phyloP scores from a whole-genome alignment of 129 eudicot species.

The Dittrichia graveolens region DNA sequence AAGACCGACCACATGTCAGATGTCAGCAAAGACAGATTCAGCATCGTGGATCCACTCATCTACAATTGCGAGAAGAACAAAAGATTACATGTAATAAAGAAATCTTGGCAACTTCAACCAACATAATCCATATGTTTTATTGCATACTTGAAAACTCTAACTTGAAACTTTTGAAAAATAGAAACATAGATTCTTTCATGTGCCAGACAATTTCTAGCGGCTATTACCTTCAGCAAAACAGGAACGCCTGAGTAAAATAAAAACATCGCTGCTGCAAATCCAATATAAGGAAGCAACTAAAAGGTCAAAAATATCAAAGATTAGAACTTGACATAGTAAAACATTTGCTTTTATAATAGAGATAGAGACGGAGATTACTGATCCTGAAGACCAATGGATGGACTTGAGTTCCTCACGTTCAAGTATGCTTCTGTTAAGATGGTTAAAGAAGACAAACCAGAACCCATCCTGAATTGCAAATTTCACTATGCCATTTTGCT shows the following conservation, averaged over 20 bases:
- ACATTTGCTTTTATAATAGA: neutral
- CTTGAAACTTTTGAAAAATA: slow-evolving; percentile 4
- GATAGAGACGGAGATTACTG: slow-evolving; percentile 44
- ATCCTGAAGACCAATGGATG: slow-evolving; percentile 84
- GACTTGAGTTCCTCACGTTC: slow-evolving; percentile 84
- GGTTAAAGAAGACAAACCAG: slow-evolving; percentile 45
- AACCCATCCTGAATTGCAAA: neutral
- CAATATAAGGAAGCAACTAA: slow-evolving; percentile 82
- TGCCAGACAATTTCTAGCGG: neutral
- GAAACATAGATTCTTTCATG: neutral
- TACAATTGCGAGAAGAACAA: slow-evolving; percentile 34
- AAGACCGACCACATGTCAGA: slow-evolving; percentile 98
- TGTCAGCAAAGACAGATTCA: slow-evolving; percentile 81
- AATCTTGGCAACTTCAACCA: neutral
- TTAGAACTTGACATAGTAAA: neutral
- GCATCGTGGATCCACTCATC: slow-evolving; percentile 92
- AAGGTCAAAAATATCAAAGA: slow-evolving; percentile 14
- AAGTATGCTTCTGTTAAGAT: slow-evolving; percentile 61
- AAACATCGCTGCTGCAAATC: slow-evolving; percentile 89
- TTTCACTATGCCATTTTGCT: slow-evolving; percentile 1
- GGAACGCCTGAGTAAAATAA: slow-evolving; percentile 92
- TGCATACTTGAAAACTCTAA: neutral
- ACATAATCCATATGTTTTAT: neutral
- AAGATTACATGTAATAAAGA: slow-evolving; percentile 11
- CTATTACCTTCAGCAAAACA: slow-evolving; percentile 71